Conservation (phyloP, 2,329 filamentous ascomycete species). For the Sphaerulina populicola region DNA sequence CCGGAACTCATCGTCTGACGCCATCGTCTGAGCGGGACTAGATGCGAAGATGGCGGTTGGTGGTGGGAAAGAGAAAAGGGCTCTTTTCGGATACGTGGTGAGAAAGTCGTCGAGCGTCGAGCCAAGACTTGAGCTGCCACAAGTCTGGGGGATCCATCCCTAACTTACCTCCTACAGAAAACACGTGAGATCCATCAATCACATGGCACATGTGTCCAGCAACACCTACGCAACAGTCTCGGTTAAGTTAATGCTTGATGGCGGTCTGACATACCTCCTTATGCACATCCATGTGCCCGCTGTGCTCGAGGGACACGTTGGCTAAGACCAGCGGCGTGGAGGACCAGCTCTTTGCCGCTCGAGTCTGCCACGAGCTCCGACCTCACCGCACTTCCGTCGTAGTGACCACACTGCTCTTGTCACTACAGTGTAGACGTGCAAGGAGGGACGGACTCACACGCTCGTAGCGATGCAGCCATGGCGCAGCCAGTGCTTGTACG, state of each 20-base stretch:
- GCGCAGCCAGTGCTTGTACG: constrained; percentile 39
- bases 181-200: too few relatives aligned
- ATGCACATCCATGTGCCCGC: too few relatives aligned
- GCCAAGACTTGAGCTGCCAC: constrained; percentile 8
- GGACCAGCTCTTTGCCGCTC: constrained; percentile 10
- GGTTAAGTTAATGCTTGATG: neutral
- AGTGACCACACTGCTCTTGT: neutral
- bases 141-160: constrained; percentile 4
- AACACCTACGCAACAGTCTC: neutral
- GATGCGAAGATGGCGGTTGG: neutral
- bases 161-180: too few relatives aligned
- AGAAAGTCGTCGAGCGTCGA: constrained; percentile 2
- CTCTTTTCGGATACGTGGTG: neutral
- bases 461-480: constrained; percentile 26
- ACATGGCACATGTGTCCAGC: neutral
- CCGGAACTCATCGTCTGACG: constrained; percentile 18
- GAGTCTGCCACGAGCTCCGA: constrained; percentile 4
- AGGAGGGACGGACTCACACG: too few relatives aligned
- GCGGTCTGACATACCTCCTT: neutral
- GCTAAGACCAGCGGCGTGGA: neutral
- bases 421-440: too few relatives aligned
- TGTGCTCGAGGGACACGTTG: neutral
- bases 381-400: neutral
- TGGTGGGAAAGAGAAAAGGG: neutral
- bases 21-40: constrained; percentile 11